Evolutionary conservation across 257 asterid genomes (phyloP), one percentile per base, ranked within the genome.

Genomic region (Solanum dulcamara): DNA sequence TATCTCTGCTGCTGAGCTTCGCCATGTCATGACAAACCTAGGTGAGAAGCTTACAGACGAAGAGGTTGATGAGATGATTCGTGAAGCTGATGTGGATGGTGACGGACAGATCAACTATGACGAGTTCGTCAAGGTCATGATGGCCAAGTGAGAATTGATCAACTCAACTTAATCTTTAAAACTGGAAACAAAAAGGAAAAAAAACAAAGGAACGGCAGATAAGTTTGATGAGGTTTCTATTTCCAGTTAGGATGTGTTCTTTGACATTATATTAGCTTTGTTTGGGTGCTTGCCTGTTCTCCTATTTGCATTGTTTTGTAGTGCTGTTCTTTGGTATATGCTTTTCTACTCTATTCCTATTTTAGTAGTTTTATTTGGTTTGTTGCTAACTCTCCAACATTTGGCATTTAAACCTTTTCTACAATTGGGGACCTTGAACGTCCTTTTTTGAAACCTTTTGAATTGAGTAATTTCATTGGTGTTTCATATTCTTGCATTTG

Each of bases 131-230:
- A 77, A 46, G 83, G 83, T 77, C 62, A 77, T 77, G 83, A 77
- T 77, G 83, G 83, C 83, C 83, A 77, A 77, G 83, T 77, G 83
- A 77, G 83, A 77, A 77, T 77, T 70, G 50, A 70, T 70, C 80
- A 70, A 70, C 80, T 18, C 62, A 77, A 26, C 83, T 77, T 77
- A 26, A 77, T 77, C 83, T 46, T 77, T 77, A 46, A 74, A 77
- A 77, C 10, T 77, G 33, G 33, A 77, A 77, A 77, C 83, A 17
- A 15, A 77, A 77, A 38, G n/a, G 55, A 44, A 0, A 38, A 72
- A n/a, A 11, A 33, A 62, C 64, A 33, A 68, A 44, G 13, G 38
- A 14, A 75, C 10, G 42, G 42, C 62, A 22, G 83, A 77, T 77
- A 77, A 77, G 83, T 77, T 48, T 77, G 62, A 77, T 46, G 62